Conservation (phyloP, 1,284 basidiomycete species). For the Peniophora sp. region DNA sequence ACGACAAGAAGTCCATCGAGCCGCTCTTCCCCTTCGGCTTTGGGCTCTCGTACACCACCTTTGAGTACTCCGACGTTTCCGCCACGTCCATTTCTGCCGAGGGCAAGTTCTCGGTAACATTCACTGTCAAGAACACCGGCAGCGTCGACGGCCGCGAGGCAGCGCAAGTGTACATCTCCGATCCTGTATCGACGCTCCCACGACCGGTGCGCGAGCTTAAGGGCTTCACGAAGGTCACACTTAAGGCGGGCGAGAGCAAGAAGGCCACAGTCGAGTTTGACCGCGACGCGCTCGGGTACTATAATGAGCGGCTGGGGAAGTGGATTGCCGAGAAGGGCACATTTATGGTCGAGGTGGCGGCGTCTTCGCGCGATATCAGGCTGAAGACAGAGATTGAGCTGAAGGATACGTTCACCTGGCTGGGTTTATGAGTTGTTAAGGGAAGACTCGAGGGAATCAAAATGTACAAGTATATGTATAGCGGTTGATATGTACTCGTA, state of each 20-base stretch:
- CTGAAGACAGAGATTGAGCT: slow-evolving; percentile 30
- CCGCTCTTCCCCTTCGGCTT: slow-evolving; percentile 71
- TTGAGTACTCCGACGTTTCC: slow-evolving; percentile 42
- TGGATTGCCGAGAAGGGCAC: slow-evolving; percentile 39
- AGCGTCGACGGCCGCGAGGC: slow-evolving; percentile 49
- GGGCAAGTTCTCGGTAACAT: slow-evolving; percentile 26
- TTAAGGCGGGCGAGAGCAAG: slow-evolving; percentile 34
- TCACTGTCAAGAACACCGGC: slow-evolving; percentile 53
- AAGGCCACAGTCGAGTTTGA: slow-evolving; percentile 41
- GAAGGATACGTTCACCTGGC: slow-evolving; percentile 34
- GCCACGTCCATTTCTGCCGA: slow-evolving; percentile 21
- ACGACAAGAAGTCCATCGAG: slow-evolving; percentile 45
- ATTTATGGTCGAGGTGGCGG: slow-evolving; percentile 40
- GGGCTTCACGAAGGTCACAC: slow-evolving; percentile 46
- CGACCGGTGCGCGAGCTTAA: slow-evolving; percentile 52
- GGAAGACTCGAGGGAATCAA: too few species aligned
- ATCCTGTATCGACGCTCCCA: slow-evolving; percentile 43
- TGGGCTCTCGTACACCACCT: slow-evolving; percentile 70
- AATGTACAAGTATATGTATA: too few species aligned
- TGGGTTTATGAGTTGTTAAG: slow-evolving; percentile 27
- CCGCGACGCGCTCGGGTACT: slow-evolving; percentile 52
- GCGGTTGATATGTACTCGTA: too few species aligned
- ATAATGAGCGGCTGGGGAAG: slow-evolving; percentile 32
- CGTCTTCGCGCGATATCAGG: slow-evolving; percentile 36
- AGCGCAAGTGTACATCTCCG: slow-evolving; percentile 59